Base-by-base conservation (phyloP, 371 early-diverging fungal species). In the Rhizomucor pusillus region DNA sequence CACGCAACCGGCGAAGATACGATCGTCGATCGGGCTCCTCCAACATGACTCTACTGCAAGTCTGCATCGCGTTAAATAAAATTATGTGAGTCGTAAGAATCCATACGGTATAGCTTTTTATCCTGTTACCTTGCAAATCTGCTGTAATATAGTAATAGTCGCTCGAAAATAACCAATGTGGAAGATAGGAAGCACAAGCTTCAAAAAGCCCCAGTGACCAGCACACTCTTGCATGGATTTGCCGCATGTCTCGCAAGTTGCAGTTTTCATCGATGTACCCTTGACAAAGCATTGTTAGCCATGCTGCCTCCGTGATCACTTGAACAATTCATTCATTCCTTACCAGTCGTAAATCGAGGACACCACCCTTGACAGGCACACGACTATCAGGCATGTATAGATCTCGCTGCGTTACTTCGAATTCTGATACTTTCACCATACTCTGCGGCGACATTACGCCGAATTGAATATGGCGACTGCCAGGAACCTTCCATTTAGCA, bases 191-290 rank as follows among this genome's bases (percentile, higher is more conserved):
- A 99, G 80, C 24, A 87, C 87, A 7, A 99, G 83, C 45, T 92
- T 89, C 34, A 99, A 82, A 66, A 94, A 90, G 22, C 99, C 99
- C 84, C 92, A 99, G 75, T 99, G 99, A 33, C 99, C 99, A 43
- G 92, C 87, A 75, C 99, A 99, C 48, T 96, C 94, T 60, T 88
- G 80, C 69, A 95, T 78, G 49, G 77, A 80, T 65, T 91, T 85
- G 10, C 89, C 90, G 70, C 99, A 99, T 3, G 99, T 99, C 37
- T 89, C 87, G 79, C 99, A 99, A 1, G 71, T 67, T 11, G 75
- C 81, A 13, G 73, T 67, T 68, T 96, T 97, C 61, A 90, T 89
- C n/a, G 95, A 88, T 5, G 90, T 87, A 51, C 96, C 97, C 89
- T 93, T 73, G 34, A 47, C 52, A 50, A 23, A 7, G 25, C 19